Evolutionary conservation across 179 eudicot species (phyloP), one percentile per base, ranked within the genome.

Genomic region (Silene coronaria): DNA sequence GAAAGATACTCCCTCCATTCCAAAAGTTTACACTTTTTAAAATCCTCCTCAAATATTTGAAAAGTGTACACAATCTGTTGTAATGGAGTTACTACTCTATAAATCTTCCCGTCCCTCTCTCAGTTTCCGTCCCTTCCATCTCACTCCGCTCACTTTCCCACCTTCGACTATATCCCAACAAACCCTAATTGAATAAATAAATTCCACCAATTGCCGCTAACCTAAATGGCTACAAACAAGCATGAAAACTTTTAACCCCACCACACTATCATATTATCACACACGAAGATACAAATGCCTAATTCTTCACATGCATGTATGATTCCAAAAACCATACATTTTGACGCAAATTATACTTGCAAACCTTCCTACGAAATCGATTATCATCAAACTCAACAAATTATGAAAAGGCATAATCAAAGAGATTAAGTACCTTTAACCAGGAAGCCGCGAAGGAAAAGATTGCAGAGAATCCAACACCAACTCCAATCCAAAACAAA

Each of bases 401-500:
- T n/a, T 42, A 28, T 16, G n/a, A 17, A 17, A 59, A 22, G 65
- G 14, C 34, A 27, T 1, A 73, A 10, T 55, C 22, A 13, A 14
- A 24, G n/a, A 62, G 66, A 62, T 26, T 24, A 62, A 17, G 11
- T 23, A 62, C 66, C 66, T 62, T 62, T 16, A 62, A 62, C 66
- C 66, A 62, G 30, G 30, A 23, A 12, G 66, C 66, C 30, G 17
- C 66, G 26, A 62, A 62, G 30, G 66, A 23, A 62, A 62, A 62
- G 32, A 62, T 3, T 22, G 66, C 66, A 62, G 66, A 62, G 66
- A 87, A 74, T 23, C 91, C 98, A 82, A 93, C 97, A 79, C 98
- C 98, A 64, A 64, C 38, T 64, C 38, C 68, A 64, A 64, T 27
- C 38, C 68, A 64, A 64, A 64, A 64, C 68, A 64, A 64, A 61